phyloP scores from a whole-genome alignment of 2,329 filamentous ascomycete species.

The Fusarium robinianum region DNA sequence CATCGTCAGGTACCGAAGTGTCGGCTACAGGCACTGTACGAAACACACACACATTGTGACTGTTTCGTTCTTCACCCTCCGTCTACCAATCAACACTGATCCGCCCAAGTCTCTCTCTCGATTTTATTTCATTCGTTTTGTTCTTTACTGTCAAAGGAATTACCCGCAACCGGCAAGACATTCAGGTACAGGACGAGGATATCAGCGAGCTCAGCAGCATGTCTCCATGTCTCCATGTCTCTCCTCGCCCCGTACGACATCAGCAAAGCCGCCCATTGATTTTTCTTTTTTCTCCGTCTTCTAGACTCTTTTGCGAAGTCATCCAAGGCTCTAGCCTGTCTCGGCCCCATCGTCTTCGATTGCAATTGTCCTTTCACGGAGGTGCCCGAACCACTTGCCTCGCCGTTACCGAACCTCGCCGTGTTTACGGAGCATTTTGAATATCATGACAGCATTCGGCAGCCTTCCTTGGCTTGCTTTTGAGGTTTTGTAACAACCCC shows the following conservation, averaged over 20 bases:
- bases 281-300: slow-evolving; percentile 18
- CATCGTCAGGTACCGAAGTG: slow-evolving; percentile 5
- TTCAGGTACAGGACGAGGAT: neutral
- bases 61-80: neutral
- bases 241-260: slow-evolving; percentile 17
- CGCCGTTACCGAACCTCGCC: too few relatives aligned
- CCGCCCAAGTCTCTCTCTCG: too few relatives aligned
- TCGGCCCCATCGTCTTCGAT: neutral
- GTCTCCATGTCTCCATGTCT: slow-evolving; percentile 12
- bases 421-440: too few relatives aligned
- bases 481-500: too few relatives aligned
- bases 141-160: slow-evolving; percentile 5
- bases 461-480: too few relatives aligned
- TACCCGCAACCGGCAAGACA: slow-evolving; percentile 12
- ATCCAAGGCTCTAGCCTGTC: too few relatives aligned
- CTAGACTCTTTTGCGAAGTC: too few relatives aligned
- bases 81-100: slow-evolving; percentile 14
- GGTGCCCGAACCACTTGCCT: too few relatives aligned
- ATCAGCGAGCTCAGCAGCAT: slow-evolving; percentile 2
- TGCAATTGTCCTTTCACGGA: neutral
- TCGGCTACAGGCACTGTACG: slow-evolving; percentile 13
- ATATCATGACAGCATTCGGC: too few relatives aligned
- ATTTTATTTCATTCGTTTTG: slow-evolving; percentile 19
- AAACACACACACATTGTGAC: too few relatives aligned
- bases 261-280: slow-evolving; percentile 29